phyloP scores from a whole-genome alignment of 1,139 yeast species.

The Diutina rugosa region DNA sequence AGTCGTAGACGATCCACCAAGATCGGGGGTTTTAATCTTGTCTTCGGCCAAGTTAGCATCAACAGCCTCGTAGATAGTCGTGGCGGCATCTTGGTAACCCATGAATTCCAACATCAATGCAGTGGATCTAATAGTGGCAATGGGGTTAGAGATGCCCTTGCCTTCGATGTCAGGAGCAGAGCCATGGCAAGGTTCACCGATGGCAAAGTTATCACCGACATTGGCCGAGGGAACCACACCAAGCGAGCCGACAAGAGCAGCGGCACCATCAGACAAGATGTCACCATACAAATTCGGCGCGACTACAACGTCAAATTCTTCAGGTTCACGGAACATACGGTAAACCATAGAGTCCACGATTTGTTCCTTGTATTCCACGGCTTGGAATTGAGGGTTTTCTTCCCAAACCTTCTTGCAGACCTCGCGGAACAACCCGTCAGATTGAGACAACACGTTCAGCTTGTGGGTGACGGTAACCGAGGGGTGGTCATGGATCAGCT shows the following conservation, averaged over 20 bases:
- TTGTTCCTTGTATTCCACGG: conserved; percentile 74
- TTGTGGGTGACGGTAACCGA: conserved; percentile 90
- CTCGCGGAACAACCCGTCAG: conserved; percentile 96
- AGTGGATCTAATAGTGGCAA: conserved; percentile 94
- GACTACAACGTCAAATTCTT: conserved; percentile 91
- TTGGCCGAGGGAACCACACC: conserved; percentile 98
- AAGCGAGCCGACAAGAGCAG: conserved; percentile 94
- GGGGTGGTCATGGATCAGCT: conserved; percentile 33
- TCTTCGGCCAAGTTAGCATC: conserved; percentile 84
- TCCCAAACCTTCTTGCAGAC: conserved; percentile 69
- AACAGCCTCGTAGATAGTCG: conserved; percentile 85
- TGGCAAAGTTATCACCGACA: conserved; percentile 90
- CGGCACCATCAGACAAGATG: conserved; percentile 95
- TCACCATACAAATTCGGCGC: conserved; percentile 98
- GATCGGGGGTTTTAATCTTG: conserved; percentile 78
- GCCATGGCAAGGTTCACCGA: conserved; percentile 99
- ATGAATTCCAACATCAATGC: conserved; percentile 95
- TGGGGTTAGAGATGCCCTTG: conserved; percentile 86
- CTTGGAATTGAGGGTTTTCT: conserved; percentile 43
- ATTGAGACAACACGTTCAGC: conserved; percentile 82
- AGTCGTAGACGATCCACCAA: conserved; percentile 83
- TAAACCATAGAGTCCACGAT: conserved; percentile 98
- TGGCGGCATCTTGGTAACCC: conserved; percentile 86
- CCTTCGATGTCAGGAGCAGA: conserved; percentile 99
- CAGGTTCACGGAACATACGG: conserved; percentile 96